A percentile compares a stretch with the other conserved stretches of the same genome.
Conservation (phyloP, 2,329 filamentous ascomycete species). For the Aspergillus sp. region DNA sequence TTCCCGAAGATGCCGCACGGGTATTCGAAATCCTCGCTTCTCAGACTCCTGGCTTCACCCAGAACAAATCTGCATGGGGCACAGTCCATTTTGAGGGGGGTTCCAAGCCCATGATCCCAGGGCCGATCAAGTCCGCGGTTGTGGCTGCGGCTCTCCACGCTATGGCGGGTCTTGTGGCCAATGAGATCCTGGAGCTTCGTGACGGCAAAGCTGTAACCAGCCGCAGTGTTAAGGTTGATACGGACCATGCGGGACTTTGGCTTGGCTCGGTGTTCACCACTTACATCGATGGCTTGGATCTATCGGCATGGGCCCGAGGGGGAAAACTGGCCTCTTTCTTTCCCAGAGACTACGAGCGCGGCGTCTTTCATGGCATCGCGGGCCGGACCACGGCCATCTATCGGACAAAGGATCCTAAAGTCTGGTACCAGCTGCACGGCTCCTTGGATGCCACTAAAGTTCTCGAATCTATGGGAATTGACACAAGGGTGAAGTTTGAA, state of each 20-base stretch:
- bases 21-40: conserved; percentile 40
- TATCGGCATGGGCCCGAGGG: conserved; percentile 26
- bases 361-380: conserved; percentile 33
- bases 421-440: conserved; percentile 54
- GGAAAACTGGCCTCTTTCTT: conserved; percentile 29
- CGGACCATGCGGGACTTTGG: conserved; percentile 49
- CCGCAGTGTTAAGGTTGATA: conserved; percentile 42
- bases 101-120: conserved; percentile 41
- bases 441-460: conserved; percentile 47
- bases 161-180: conserved; percentile 44
- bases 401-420: conserved; percentile 45
- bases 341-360: conserved; percentile 40
- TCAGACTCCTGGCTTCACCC: conserved; percentile 42
- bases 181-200: conserved; percentile 36
- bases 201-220: conserved; percentile 13
- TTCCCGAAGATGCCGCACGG: conserved; percentile 36
- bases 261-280: conserved; percentile 41
- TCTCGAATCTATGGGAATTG: conserved; percentile 48
- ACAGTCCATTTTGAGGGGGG: conserved; percentile 42
- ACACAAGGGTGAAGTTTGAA: conserved; percentile 24
- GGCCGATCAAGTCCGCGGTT: conserved; percentile 45
- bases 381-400: conserved; percentile 49
- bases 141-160: conserved; percentile 44
- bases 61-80: conserved; percentile 25
- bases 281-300: conserved; percentile 38